These are phyloP conservation scores for Phylloporus scabripes DNA, from an alignment of 768 basidiomycete genomes.

Conservation along the genomic window DNA sequence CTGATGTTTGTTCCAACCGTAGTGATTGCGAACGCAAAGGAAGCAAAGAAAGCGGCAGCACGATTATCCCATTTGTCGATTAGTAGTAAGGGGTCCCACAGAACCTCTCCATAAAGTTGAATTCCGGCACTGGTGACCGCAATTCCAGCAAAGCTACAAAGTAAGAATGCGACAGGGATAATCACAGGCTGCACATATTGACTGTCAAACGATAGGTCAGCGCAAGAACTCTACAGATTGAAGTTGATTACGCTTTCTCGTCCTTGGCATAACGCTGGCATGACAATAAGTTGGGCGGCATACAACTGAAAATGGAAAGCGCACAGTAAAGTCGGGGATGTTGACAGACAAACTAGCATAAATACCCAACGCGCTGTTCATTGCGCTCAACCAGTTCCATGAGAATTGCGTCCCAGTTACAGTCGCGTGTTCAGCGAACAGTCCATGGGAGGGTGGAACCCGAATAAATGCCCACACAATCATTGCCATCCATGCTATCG, in stretches of 20 bases:
- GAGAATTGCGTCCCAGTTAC: constrained; percentile 44
- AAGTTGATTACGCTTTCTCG: constrained; percentile 30
- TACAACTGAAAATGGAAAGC: neutral
- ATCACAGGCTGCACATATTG: constrained; percentile 72
- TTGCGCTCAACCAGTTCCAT: constrained; percentile 75
- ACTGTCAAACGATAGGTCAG: constrained; percentile 29
- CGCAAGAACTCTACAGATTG: neutral
- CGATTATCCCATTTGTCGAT: constrained; percentile 83
- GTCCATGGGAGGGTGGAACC: constrained; percentile 55
- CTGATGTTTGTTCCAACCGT: constrained; percentile 43
- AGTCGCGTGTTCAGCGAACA: constrained; percentile 47
- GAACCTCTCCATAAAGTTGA: constrained; percentile 41
- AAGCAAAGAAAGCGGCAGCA: constrained; percentile 78
- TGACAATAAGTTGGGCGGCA: neutral
- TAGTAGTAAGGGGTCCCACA: constrained; percentile 64
- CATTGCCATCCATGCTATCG: constrained; percentile 61
- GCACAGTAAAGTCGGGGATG: constrained; percentile 78
- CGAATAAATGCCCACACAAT: constrained; percentile 76
- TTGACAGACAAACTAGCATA: constrained; percentile 73
- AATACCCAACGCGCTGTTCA: constrained; percentile 74
- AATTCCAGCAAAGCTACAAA: constrained; percentile 75
- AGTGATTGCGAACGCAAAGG: constrained; percentile 55
- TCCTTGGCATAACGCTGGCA: constrained; percentile 66
- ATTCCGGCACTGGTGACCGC: constrained; percentile 75
- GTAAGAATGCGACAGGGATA: constrained; percentile 72